These are phyloP conservation scores for Phyllostachys edulis DNA, from an alignment of 176 grass and related monocot species.

Conservation along the genomic window DNA sequence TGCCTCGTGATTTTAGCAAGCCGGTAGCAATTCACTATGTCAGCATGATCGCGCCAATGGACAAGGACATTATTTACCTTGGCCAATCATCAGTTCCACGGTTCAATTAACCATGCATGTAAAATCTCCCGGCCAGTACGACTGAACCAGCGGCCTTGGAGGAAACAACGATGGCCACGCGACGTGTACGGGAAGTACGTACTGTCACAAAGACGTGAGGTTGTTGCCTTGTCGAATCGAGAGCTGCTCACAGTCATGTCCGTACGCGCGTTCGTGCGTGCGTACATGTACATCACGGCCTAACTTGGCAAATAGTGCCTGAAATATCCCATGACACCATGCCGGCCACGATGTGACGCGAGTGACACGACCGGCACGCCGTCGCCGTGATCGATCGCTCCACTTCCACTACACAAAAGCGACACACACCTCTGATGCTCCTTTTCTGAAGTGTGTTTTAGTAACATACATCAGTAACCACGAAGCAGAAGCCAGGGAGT, in stretches of 20 bases:
- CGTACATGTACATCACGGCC: neutral
- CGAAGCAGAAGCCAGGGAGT: neutral
- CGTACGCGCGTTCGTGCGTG: neutral
- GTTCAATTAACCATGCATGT: neutral
- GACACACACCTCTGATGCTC: neutral
- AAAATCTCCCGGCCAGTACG: neutral
- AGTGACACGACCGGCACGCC: neutral
- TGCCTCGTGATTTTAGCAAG: neutral
- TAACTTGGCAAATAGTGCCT: neutral
- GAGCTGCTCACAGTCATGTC: neutral
- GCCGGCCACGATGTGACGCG: constrained; percentile 17
- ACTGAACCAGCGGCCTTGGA: neutral
- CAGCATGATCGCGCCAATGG: neutral
- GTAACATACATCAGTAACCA: neutral
- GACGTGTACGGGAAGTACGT: neutral
- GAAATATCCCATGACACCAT: neutral
- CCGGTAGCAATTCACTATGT: neutral
- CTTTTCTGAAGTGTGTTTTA: neutral
- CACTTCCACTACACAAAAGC: neutral
- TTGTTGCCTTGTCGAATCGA: neutral
- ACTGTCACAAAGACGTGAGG: no score
- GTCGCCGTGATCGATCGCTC: neutral
- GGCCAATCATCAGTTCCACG: neutral
- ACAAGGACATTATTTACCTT: neutral
- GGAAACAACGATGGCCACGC: no score